Percentiles rank a stretch among this genome's conserved stretches.
Conservation (phyloP, 208 protist genomes). For the Trypanosoma scelopori region DNA sequence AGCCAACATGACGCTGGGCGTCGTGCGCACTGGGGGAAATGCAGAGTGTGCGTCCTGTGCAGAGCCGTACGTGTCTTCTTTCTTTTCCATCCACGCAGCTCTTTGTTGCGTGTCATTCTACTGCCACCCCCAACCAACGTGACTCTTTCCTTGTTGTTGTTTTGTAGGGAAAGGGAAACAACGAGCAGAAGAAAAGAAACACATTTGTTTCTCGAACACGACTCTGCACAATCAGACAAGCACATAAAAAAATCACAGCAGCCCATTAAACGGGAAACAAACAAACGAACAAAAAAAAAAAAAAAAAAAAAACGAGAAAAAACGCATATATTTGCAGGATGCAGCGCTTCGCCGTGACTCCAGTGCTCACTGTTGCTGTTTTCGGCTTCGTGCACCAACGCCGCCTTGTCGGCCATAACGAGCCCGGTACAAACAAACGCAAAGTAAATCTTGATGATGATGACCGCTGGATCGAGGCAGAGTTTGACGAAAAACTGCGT, state of each 20-base stretch:
- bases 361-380: not conserved
- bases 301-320: constrained; percentile 1
- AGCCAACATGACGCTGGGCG: too few species aligned
- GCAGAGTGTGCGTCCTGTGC: too few species aligned
- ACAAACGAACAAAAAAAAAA: constrained; percentile 1
- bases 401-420: constrained; percentile 7
- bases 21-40: too few species aligned
- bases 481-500: constrained; percentile 81
- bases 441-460: constrained; percentile 63
- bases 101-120: too few species aligned
- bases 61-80: too few species aligned
- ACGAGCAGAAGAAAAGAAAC: not conserved
- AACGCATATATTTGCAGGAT: constrained; percentile 18
- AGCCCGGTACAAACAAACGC: constrained; percentile 42
- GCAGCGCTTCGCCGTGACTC: constrained; percentile 25
- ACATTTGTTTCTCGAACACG: not conserved
- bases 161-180: too few species aligned
- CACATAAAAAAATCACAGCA: not conserved
- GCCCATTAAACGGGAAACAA: too few species aligned
- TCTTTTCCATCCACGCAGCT: too few species aligned
- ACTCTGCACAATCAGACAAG: not conserved
- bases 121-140: too few species aligned
- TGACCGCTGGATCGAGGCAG: constrained; percentile 85
- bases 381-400: not conserved
- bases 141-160: too few species aligned